Percentiles rank a stretch among this genome's conserved stretches.
Evolutionary conservation across 1,139 yeast genomes (phyloP).

Genomic region (Suhomyces terraborum): DNA sequence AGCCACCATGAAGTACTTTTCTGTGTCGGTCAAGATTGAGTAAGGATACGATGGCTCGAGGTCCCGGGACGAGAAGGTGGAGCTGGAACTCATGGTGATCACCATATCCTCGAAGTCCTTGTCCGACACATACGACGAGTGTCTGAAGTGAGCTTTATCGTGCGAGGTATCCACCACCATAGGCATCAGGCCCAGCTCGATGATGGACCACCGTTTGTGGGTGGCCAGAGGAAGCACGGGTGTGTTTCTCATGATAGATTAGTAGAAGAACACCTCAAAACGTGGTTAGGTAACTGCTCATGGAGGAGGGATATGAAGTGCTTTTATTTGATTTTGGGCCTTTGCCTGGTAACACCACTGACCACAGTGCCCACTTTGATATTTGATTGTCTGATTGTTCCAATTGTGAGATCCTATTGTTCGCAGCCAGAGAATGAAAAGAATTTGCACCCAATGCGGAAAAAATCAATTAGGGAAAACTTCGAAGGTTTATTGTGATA

Average conservation of each 20-base stretch:
- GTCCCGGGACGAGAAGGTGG: constrained; percentile 2
- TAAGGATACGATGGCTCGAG: constrained; percentile 11
- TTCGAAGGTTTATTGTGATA: not conserved
- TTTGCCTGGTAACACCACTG: not conserved
- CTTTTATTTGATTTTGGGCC: constrained; percentile 1
- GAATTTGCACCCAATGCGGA: constrained; percentile 10
- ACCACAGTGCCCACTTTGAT: constrained; percentile 7
- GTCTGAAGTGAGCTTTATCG: not conserved
- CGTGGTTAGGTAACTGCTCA: not conserved
- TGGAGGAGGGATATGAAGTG: not conserved
- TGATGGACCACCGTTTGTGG: constrained; percentile 1
- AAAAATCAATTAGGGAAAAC: constrained; percentile 2
- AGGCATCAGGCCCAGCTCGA: constrained; percentile 9
- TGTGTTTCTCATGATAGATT: not conserved
- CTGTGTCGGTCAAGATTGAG: constrained; percentile 19
- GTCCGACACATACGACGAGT: not conserved
- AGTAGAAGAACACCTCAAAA: no score
- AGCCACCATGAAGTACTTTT: constrained; percentile 24
- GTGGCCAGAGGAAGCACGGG: not conserved
- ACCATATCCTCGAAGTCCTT: constrained; percentile 5
- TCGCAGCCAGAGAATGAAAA: constrained; percentile 13
- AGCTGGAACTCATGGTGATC: not conserved
- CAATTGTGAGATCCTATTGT: no score
- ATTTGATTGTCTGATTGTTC: constrained; percentile 2
- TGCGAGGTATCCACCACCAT: not conserved